Conservation (phyloP, 2,329 filamentous ascomycete species). For the Paracamarosporium sp. region DNA sequence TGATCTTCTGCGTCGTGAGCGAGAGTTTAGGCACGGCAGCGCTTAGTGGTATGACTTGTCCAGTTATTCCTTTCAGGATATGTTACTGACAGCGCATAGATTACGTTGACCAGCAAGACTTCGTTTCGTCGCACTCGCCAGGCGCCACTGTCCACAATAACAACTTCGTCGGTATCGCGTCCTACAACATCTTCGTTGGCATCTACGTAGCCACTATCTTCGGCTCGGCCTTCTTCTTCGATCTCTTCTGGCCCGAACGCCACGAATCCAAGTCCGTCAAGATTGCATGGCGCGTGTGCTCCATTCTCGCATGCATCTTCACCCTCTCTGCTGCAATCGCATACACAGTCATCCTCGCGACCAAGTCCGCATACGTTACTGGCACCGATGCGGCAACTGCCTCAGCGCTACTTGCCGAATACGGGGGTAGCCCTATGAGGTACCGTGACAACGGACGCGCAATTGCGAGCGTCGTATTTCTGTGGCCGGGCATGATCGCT, state of each 20-base stretch:
- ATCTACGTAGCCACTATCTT: slow-evolving; percentile 65
- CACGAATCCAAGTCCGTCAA: slow-evolving; percentile 57
- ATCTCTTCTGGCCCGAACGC: slow-evolving; percentile 66
- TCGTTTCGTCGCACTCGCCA: slow-evolving; percentile 50
- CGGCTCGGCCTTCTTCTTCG: slow-evolving; percentile 67
- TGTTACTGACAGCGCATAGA: slow-evolving; percentile 41
- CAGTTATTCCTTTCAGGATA: background rate
- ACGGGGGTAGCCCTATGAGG: slow-evolving; percentile 46
- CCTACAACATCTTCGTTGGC: slow-evolving; percentile 66
- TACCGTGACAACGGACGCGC: slow-evolving; percentile 60
- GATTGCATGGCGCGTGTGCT: slow-evolving; percentile 62
- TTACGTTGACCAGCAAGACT: slow-evolving; percentile 62
- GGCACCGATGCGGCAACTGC: slow-evolving; percentile 46
- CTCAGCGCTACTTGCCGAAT: slow-evolving; percentile 41
- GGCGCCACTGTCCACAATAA: slow-evolving; percentile 59
- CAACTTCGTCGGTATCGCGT: slow-evolving; percentile 61
- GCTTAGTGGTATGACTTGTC: slow-evolving; percentile 54
- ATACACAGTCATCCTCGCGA: slow-evolving; percentile 60
- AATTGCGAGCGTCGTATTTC: slow-evolving; percentile 59
- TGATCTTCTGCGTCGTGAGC: slow-evolving; percentile 64
- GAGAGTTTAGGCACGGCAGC: slow-evolving; percentile 64
- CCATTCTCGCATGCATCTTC: slow-evolving; percentile 56
- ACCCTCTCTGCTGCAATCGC: slow-evolving; percentile 57
- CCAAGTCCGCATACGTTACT: slow-evolving; percentile 53
- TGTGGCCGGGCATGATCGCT: slow-evolving; percentile 60